Percentiles rank a stretch among this genome's conserved stretches.
These are phyloP conservation scores for Spathaspora girioi DNA, from an alignment of 805 yeast genomes.

Conservation along the genomic window DNA sequence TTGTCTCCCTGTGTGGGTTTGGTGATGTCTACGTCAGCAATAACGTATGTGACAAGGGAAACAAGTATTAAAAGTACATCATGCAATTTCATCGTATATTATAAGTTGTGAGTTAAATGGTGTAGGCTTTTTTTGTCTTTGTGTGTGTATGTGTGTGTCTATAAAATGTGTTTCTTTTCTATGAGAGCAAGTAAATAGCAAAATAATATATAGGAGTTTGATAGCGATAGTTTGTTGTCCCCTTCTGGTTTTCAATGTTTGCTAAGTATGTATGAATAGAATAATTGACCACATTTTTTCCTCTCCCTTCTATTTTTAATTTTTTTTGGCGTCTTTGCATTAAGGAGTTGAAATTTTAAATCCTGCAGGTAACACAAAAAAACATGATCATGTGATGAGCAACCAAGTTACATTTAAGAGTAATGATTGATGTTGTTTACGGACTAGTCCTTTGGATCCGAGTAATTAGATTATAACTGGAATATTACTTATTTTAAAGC, in stretches of 20 bases:
- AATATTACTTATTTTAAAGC: too few relatives aligned
- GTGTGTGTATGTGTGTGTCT: neutral
- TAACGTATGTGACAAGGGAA: neutral
- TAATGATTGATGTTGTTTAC: neutral
- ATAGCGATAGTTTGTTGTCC: neutral
- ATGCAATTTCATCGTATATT: neutral
- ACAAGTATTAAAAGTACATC: neutral
- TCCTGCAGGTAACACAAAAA: neutral
- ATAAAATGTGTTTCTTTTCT: neutral
- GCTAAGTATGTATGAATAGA: neutral
- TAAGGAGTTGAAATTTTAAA: neutral
- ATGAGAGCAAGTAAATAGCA: neutral
- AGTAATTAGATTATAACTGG: too few relatives aligned
- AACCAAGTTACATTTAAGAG: neutral
- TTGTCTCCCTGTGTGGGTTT: slow-evolving; percentile 39
- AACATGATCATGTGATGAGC: neutral
- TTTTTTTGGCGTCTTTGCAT: neutral
- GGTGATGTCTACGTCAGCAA: slow-evolving; percentile 47
- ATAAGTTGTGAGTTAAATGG: neutral
- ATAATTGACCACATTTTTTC: neutral
- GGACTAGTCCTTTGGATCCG: too few relatives aligned
- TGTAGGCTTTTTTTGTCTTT: too few relatives aligned
- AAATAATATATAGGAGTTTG: neutral
- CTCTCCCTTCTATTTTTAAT: neutral
- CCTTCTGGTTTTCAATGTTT: neutral